phyloP scores from a whole-genome alignment of 2,329 filamentous ascomycete species.

The Colletotrichum tamarilloi region DNA sequence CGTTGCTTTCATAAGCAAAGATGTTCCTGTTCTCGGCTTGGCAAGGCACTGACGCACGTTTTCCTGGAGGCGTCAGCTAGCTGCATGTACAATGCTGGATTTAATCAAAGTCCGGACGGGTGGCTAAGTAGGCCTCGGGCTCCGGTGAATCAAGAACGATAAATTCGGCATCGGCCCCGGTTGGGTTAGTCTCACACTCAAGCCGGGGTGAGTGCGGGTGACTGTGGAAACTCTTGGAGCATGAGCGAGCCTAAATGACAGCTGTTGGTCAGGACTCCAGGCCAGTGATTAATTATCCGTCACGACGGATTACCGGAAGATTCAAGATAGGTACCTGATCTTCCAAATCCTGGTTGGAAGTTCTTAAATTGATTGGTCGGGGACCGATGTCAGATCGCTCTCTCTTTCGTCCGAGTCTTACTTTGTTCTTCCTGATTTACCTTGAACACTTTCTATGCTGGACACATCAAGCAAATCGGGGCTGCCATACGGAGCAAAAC shows the following conservation, averaged over 20 bases:
- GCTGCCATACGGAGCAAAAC: too few relatives aligned
- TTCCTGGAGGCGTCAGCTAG: neutral
- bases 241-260: slow-evolving; percentile 1
- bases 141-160: neutral
- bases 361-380: neutral
- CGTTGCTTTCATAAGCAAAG: neutral
- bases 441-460: neutral
- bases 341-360: neutral
- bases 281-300: too few relatives aligned
- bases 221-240: slow-evolving; percentile 10
- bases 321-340: neutral
- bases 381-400: slow-evolving; percentile 22
- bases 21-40: neutral
- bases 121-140: neutral
- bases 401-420: slow-evolving; percentile 20
- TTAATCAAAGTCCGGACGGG: neutral
- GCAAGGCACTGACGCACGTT: neutral
- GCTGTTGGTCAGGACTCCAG: neutral
- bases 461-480: neutral
- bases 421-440: neutral
- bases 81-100: neutral
- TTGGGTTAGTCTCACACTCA: neutral
- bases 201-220: slow-evolving; percentile 3
- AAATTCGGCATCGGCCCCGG: slow-evolving; percentile 16
- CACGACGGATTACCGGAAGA: neutral